phyloP scores from a whole-genome alignment of 2,329 filamentous ascomycete genomes.

The Ascochyta koolunga region DNA sequence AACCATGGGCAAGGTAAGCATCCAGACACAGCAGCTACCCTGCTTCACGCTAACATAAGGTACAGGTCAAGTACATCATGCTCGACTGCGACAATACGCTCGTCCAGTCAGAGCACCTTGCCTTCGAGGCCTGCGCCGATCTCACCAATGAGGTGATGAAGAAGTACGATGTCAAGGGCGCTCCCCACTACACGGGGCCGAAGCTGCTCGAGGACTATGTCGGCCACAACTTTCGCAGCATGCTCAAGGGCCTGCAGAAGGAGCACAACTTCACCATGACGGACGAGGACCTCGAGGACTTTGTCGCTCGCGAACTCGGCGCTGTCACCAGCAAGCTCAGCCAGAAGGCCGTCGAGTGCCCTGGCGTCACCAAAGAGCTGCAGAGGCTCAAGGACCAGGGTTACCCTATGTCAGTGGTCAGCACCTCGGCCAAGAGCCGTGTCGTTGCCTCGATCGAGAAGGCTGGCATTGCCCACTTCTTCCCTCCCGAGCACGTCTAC shows the following conservation, averaged over 20 bases:
- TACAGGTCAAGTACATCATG: constrained; percentile 57
- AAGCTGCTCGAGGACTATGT: constrained; percentile 86
- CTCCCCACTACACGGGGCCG: constrained; percentile 75
- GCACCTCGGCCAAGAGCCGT: constrained; percentile 77
- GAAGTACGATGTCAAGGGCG: constrained; percentile 66
- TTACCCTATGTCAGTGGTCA: constrained; percentile 81
- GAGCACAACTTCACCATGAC: constrained; percentile 76
- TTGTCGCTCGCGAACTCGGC: constrained; percentile 79
- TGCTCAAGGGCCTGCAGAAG: constrained; percentile 78
- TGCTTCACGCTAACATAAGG: constrained; percentile 27
- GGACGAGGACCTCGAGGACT: constrained; percentile 71
- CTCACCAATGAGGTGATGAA: constrained; percentile 86
- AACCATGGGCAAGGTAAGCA: constrained; percentile 42
- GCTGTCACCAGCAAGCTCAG: constrained; percentile 82
- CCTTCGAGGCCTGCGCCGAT: constrained; percentile 88
- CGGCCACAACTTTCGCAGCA: constrained; percentile 92
- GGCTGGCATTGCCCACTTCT: constrained; percentile 80
- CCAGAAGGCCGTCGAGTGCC: constrained; percentile 70
- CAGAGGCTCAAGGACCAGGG: constrained; percentile 67
- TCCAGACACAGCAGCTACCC: constrained; percentile 16
- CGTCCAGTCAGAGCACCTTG: constrained; percentile 86
- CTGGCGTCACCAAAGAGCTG: constrained; percentile 71
- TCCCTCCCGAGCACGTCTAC: constrained; percentile 76
- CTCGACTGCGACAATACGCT: constrained; percentile 82
- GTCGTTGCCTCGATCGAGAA: constrained; percentile 80